Percentiles rank a stretch among this genome's conserved stretches.
These are phyloP conservation scores for Apiotrichum montevideense DNA, from an alignment of 1,284 basidiomycete species.

Conservation along the genomic window DNA sequence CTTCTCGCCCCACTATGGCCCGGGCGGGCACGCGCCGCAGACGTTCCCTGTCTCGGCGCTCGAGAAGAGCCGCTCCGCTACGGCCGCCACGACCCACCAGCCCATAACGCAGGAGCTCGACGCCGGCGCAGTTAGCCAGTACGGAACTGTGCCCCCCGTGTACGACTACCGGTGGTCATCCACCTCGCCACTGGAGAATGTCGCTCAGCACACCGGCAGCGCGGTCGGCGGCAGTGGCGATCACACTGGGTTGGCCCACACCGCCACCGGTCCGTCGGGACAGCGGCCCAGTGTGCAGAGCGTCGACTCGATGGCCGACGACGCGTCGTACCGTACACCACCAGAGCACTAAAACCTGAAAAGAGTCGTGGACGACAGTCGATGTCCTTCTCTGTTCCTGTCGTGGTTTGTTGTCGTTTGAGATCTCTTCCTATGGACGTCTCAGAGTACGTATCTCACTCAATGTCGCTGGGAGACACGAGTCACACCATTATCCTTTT, in stretches of 20 bases:
- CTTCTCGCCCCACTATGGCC: neutral
- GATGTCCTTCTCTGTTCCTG: no score
- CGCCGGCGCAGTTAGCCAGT: neutral
- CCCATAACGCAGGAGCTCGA: no score
- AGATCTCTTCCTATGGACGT: no score
- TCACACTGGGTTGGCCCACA: neutral
- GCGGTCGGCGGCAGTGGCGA: no score
- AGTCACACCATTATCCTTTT: no score
- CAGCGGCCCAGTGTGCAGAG: neutral
- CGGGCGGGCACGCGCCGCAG: neutral
- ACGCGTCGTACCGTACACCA: neutral
- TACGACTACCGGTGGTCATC: neutral
- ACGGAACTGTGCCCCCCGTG: neutral
- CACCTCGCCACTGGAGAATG: neutral
- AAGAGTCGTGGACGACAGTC: no score
- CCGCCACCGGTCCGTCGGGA: neutral
- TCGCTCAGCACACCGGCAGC: no score
- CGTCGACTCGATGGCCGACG: neutral
- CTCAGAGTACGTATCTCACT: no score
- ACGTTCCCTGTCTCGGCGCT: neutral
- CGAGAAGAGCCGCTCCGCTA: neutral
- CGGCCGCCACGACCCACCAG: no score
- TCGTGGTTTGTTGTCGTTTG: no score
- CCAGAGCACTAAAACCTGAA: neutral
- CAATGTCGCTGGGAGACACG: no score